phyloP scores from a whole-genome alignment of 306 rosid species.

The Boehmeria nivea region DNA sequence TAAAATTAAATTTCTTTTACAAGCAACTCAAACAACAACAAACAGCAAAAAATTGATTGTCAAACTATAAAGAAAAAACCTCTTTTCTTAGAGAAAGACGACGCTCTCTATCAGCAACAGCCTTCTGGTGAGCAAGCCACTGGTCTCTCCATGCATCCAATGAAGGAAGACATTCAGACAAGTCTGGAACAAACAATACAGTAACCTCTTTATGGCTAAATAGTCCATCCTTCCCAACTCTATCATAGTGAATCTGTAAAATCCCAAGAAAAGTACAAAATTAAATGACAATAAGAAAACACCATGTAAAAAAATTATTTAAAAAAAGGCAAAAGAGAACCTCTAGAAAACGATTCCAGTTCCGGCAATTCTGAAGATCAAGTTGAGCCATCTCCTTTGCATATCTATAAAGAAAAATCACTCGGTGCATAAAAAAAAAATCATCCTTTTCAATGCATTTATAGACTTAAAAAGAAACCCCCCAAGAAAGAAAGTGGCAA shows the following conservation, averaged over 20 bases:
- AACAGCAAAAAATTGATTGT: neutral
- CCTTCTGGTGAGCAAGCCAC: constrained; percentile 88
- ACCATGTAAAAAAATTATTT: neutral
- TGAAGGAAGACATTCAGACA: constrained; percentile 88
- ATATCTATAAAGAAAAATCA: constrained; percentile 37
- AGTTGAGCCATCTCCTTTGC: constrained; percentile 61
- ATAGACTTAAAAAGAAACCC: neutral
- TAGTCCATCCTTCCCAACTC: constrained; percentile 84
- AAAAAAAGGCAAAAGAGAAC: constrained; percentile 26
- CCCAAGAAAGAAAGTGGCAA: neutral
- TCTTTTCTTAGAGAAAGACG: constrained; percentile 53
- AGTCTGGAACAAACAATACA: constrained; percentile 79
- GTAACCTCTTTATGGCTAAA: constrained; percentile 92
- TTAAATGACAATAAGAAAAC: constrained; percentile 1
- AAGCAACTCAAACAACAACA: neutral
- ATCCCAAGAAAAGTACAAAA: neutral
- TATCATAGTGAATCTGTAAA: constrained; percentile 86
- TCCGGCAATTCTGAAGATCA: constrained; percentile 73
- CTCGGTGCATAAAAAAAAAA: constrained; percentile 1
- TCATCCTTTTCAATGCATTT: neutral
- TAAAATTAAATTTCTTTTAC: neutral
- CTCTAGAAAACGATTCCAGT: constrained; percentile 97
- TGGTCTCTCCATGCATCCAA: constrained; percentile 72
- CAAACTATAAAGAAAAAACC: constrained; percentile 40
- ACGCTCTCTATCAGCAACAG: constrained; percentile 70